These are phyloP conservation scores for Sanguinoderma infundibulare DNA, from an alignment of 1,284 basidiomycete species.

Conservation along the genomic window DNA sequence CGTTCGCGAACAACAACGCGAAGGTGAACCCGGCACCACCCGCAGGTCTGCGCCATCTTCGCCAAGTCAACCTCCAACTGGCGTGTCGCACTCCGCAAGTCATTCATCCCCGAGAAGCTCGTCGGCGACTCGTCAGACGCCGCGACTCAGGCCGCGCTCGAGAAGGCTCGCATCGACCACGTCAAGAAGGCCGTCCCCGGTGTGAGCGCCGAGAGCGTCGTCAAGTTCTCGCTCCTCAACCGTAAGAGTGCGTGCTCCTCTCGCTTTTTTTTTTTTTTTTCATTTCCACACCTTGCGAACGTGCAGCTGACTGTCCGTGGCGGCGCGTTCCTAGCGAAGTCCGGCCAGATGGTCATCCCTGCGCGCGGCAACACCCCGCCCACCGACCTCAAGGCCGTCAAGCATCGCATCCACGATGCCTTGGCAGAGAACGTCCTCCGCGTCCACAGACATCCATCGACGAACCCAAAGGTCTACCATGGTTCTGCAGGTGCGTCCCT, in stretches of 20 bases:
- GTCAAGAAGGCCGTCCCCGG: neutral
- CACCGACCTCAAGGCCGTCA: slow-evolving; percentile 17
- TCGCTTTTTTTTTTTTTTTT: neutral
- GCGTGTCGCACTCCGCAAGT: neutral
- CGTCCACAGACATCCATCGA: slow-evolving; percentile 30
- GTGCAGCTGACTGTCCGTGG: too few species aligned
- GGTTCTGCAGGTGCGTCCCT: slow-evolving; percentile 29
- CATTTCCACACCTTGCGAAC: too few species aligned
- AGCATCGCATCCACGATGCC: slow-evolving; percentile 27
- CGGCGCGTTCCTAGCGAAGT: too few species aligned
- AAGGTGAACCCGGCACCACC: neutral
- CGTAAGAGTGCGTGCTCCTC: neutral
- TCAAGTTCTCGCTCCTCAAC: neutral
- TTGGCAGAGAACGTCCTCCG: slow-evolving; percentile 25
- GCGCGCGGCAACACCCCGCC: slow-evolving; percentile 23
- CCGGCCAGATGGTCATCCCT: neutral
- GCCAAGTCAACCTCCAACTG: neutral
- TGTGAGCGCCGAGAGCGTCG: too few species aligned
- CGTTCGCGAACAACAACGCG: neutral
- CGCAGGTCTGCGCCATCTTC: neutral
- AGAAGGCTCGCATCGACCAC: neutral
- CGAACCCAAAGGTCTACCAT: slow-evolving; percentile 29
- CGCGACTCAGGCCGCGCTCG: neutral
- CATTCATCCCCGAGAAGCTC: neutral
- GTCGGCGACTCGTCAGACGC: neutral